These are phyloP conservation scores for Monosporozyma aerobia DNA, from an alignment of 805 yeast genomes.

Conservation along the genomic window DNA sequence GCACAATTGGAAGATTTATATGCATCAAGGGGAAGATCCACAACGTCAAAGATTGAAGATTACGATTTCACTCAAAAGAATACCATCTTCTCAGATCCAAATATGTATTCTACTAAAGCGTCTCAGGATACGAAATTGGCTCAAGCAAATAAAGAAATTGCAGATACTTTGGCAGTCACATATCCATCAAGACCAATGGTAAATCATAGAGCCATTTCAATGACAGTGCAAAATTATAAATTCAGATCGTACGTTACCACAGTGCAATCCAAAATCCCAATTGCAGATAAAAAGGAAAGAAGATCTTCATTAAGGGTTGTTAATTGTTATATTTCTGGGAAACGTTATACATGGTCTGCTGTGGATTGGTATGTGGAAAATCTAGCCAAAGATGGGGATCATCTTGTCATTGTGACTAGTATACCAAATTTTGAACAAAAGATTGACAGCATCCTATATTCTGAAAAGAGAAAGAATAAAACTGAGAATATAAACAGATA, in stretches of 20 bases:
- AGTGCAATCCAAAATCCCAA: constrained; percentile 3
- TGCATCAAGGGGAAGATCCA: constrained; percentile 19
- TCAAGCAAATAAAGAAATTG: constrained; percentile 5
- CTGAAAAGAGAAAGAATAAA: constrained; percentile 6
- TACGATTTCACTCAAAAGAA: constrained; percentile 27
- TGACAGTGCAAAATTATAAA: constrained; percentile 15
- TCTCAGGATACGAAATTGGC: not conserved
- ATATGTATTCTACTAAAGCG: constrained; percentile 1
- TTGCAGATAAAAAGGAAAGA: constrained; percentile 7
- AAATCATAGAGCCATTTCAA: constrained; percentile 21
- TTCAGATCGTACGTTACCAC: constrained; percentile 13
- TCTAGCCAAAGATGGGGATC: constrained; percentile 53
- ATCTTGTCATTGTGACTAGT: constrained; percentile 49
- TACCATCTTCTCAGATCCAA: constrained; percentile 12
- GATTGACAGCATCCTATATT: constrained; percentile 5
- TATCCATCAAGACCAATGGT: constrained; percentile 30
- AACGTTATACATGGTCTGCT: constrained; percentile 68
- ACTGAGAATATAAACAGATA: not conserved
- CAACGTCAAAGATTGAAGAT: constrained; percentile 16
- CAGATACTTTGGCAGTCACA: constrained; percentile 19
- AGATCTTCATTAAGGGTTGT: constrained; percentile 34
- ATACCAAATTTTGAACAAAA: constrained; percentile 31
- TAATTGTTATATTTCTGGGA: constrained; percentile 52
- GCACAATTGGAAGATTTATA: constrained; percentile 23
- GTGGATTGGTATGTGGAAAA: constrained; percentile 57